These are phyloP conservation scores for Rutstroemia sp. DNA, from an alignment of 2,329 filamentous ascomycete genomes.

Conservation along the genomic window DNA sequence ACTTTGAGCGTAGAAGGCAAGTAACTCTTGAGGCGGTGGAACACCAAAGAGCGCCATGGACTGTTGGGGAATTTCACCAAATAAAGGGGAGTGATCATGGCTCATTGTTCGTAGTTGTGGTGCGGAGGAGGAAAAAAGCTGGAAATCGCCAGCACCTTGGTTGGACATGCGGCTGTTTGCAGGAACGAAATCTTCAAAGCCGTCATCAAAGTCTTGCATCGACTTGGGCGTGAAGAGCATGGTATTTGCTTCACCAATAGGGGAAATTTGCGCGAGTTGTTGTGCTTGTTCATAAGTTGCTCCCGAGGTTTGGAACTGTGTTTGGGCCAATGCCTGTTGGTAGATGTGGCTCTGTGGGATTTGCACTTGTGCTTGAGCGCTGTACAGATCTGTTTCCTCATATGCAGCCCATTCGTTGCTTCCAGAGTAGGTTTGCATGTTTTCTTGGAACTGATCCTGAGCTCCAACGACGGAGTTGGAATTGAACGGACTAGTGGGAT, in stretches of 20 bases:
- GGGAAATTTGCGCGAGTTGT: slow-evolving; percentile 53
- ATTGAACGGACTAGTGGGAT: slow-evolving; percentile 32
- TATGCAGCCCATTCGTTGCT: slow-evolving; percentile 48
- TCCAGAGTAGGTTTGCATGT: slow-evolving; percentile 46
- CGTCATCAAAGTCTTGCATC: slow-evolving; percentile 54
- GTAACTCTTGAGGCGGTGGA: slow-evolving; percentile 19
- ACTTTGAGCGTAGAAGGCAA: slow-evolving; percentile 26
- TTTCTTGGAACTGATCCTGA: slow-evolving; percentile 45
- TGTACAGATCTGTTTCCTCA: slow-evolving; percentile 54
- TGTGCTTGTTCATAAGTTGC: slow-evolving; percentile 15
- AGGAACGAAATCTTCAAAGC: slow-evolving; percentile 21
- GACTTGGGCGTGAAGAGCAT: slow-evolving; percentile 64
- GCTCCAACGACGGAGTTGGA: slow-evolving; percentile 28
- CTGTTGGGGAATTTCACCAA: slow-evolving; percentile 23
- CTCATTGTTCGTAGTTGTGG: slow-evolving; percentile 15
- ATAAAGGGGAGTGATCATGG: slow-evolving; percentile 21
- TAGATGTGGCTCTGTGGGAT: slow-evolving; percentile 37
- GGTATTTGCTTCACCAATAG: slow-evolving; percentile 57
- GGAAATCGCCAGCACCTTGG: slow-evolving; percentile 20
- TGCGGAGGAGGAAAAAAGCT: slow-evolving; percentile 24
- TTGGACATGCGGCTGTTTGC: slow-evolving; percentile 12
- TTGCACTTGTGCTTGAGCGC: slow-evolving; percentile 48
- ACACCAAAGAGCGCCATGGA: slow-evolving; percentile 16
- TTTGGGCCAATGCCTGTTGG: slow-evolving; percentile 28
- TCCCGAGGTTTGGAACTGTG: slow-evolving; percentile 26